Base-by-base conservation (phyloP, 2,329 filamentous ascomycete species). In the Curvularia eragrostidis region DNA sequence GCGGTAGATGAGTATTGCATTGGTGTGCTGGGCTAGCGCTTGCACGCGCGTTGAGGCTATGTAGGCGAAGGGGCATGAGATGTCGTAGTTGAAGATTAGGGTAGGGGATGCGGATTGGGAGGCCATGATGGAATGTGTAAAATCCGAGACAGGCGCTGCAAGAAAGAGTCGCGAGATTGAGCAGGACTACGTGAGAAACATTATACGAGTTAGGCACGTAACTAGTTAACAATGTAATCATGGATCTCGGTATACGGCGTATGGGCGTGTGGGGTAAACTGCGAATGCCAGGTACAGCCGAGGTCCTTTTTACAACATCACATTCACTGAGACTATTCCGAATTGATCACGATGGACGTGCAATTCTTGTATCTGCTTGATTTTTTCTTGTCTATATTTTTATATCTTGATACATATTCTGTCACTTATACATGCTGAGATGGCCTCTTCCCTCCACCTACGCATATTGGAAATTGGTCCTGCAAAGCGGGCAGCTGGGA, bases 401-500 rank as follows among this genome's bases (percentile, higher is more conserved):
- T 26, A 9, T 21, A 10, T 4, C 21, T 21, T 12, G 13, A 12
- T 18, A n/a, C 24, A 10, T 19, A 23, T 10, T 15, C 10, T 38
- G 1, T 36, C 5, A 7, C 12, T 15, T 38, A 15, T 5, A 13
- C 21, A 30, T 30, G 34, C 32, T 19, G 9, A 24, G 1, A 5
- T 0, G 5, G 15, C 8, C 32, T 24, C 30, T 8, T 19, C 44
- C 21, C 6, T 15, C 23, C 24, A 6, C 19, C 51, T 68, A 75
- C 9, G 81, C 82, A 77, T 87, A 87, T 64, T 85, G 85, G 75
- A 97, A 97, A 21, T 90, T 89, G 75, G 96, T 97, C 68, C 95
- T 85, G 78, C 95, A 99, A 63, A 99, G 81, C 47, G 95, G 95
- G 77, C 95, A 99, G 48, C 90, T 94, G 70, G 91, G 95, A 71